phyloP scores from a whole-genome alignment of 1,139 yeast genomes.

The Tardiomyces blankii region DNA sequence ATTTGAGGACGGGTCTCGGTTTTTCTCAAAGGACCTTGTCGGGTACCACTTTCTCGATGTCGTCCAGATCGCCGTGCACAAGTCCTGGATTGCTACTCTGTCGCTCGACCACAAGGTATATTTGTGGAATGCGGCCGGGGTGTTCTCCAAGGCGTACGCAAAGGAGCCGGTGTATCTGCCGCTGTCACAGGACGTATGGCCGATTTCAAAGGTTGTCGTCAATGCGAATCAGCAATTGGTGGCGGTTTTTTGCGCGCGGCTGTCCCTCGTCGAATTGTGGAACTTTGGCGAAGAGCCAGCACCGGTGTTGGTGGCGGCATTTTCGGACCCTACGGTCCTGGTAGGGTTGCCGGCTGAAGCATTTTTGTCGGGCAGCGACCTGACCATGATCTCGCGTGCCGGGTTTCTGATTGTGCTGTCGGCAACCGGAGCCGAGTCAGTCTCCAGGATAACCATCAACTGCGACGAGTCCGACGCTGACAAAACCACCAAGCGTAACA shows the following conservation, averaged over 20 bases:
- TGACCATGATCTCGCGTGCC: constrained; percentile 13
- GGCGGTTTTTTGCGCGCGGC: constrained; percentile 38
- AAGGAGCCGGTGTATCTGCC: constrained; percentile 33
- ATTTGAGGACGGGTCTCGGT: constrained; percentile 7
- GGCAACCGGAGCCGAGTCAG: constrained; percentile 7
- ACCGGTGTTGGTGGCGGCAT: constrained; percentile 2
- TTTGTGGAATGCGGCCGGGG: constrained; percentile 60
- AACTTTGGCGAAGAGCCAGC: constrained; percentile 7
- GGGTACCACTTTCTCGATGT: constrained; percentile 55
- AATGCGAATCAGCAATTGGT: constrained; percentile 51
- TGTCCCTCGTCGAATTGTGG: constrained; percentile 11
- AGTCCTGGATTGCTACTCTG: constrained; percentile 51
- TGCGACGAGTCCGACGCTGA: no score
- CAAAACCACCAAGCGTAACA: no score
- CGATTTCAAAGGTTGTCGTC: constrained; percentile 48
- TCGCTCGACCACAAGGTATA: constrained; percentile 63
- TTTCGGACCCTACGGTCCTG: constrained; percentile 6
- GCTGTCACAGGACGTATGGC: constrained; percentile 46
- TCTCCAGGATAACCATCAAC: background rate
- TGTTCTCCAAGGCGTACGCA: background rate
- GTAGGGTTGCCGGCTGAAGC: constrained; percentile 7
- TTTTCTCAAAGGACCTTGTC: constrained; percentile 41
- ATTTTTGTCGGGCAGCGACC: constrained; percentile 13
- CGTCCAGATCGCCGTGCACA: constrained; percentile 39
- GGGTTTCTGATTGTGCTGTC: constrained; percentile 13